Conservation (phyloP, 805 yeast species). For the Danielozyma ontarioensis region DNA sequence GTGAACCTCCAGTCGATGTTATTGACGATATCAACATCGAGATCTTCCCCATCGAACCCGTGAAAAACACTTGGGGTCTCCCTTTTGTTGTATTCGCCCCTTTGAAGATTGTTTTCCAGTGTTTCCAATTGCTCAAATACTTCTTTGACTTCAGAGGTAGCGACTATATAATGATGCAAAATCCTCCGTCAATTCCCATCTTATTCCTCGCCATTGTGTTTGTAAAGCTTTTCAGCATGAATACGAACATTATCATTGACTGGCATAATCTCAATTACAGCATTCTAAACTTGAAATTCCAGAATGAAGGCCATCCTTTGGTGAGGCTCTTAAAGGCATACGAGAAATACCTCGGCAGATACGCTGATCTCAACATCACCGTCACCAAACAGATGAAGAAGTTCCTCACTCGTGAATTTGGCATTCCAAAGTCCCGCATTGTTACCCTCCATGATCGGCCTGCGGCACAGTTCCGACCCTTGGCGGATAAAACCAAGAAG, state of each 20-base stretch:
- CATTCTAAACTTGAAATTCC: conserved; percentile 63
- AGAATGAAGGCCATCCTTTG: conserved; percentile 50
- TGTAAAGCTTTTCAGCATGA: conserved; percentile 43
- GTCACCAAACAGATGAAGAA: conserved; percentile 74
- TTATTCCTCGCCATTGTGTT: conserved; percentile 57
- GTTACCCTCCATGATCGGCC: conserved; percentile 85
- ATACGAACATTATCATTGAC: conserved; percentile 70
- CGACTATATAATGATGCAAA: conserved; percentile 70
- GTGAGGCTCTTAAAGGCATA: conserved; percentile 57
- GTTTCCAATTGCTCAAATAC: conserved; percentile 39
- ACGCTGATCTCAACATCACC: conserved; percentile 68
- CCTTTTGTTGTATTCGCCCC: conserved; percentile 57
- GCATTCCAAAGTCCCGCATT: conserved; percentile 40
- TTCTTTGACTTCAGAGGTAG: conserved; percentile 56
- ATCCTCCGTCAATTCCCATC: conserved; percentile 91
- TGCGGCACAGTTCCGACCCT: conserved; percentile 57
- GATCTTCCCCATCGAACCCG: conserved; percentile 41
- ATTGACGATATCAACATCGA: conserved; percentile 47
- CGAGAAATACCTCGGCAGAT: conserved; percentile 58
- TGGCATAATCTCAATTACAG: conserved; percentile 96
- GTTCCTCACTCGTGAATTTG: conserved; percentile 54
- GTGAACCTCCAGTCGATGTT: conserved; percentile 46
- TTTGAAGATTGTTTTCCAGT: conserved; percentile 56
- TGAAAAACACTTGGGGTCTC: conserved; percentile 32
- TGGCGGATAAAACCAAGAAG: conserved; percentile 28